Conservation (phyloP, 1,139 yeast species). For the Wickerhamiella infanticola region DNA sequence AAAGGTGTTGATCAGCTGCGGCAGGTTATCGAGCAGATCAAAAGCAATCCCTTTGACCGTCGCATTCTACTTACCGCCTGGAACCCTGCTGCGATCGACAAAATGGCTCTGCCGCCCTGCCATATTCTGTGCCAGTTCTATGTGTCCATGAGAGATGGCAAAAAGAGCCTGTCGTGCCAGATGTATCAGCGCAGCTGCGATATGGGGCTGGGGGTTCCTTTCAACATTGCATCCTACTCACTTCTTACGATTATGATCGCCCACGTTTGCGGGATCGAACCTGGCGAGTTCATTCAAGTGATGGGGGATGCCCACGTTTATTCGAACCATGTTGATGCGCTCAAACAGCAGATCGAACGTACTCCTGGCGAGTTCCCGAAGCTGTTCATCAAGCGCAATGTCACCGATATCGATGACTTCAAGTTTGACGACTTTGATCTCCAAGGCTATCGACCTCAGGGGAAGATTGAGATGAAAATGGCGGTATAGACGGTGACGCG, state of each 20-base stretch:
- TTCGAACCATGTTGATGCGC: constrained; percentile 81
- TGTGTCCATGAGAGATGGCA: constrained; percentile 54
- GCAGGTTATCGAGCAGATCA: constrained; percentile 63
- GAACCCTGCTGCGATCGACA: constrained; percentile 89
- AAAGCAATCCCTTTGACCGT: constrained; percentile 83
- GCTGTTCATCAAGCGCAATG: constrained; percentile 49
- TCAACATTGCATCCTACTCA: constrained; percentile 93
- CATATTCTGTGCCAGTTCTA: constrained; percentile 93
- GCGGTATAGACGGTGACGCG: constrained; percentile 23
- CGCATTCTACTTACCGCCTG: constrained; percentile 91
- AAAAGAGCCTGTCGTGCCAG: constrained; percentile 49
- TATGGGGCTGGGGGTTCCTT: constrained; percentile 98
- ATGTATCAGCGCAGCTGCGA: constrained; percentile 97
- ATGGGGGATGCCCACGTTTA: constrained; percentile 96
- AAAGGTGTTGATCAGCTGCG: constrained; percentile 84
- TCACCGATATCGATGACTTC: constrained; percentile 71
- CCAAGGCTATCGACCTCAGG: constrained; percentile 62
- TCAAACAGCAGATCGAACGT: constrained; percentile 61
- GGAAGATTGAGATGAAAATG: constrained; percentile 77
- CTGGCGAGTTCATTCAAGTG: constrained; percentile 90
- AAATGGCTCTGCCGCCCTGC: constrained; percentile 97
- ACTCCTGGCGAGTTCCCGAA: constrained; percentile 69
- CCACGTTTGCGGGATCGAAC: constrained; percentile 79
- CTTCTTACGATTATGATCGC: constrained; percentile 89
- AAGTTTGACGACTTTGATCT: constrained; percentile 75